phyloP scores from a whole-genome alignment of 78 protist species.

The Dictyostelium brefeldianum region DNA sequence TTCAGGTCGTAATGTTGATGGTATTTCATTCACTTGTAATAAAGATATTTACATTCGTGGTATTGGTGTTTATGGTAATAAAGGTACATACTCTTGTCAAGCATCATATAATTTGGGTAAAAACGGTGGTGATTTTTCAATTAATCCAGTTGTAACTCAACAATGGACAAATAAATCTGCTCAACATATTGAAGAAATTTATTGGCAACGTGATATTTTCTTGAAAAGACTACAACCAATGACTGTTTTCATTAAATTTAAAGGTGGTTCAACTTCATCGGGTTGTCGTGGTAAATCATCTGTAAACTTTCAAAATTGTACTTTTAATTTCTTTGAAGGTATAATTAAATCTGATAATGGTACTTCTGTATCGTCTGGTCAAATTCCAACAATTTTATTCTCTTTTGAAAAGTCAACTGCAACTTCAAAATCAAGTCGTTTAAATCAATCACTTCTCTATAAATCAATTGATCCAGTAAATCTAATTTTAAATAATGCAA shows the following conservation, averaged over 20 bases:
- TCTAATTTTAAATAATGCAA: not conserved
- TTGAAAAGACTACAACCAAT: not conserved
- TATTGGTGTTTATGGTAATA: conserved; percentile 69
- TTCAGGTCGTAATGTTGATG: conserved; percentile 31
- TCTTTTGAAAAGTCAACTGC: not conserved
- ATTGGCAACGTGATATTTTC: not conserved
- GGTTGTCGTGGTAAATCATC: conserved; percentile 37
- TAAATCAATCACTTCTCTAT: not conserved
- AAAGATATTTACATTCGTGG: conserved; percentile 27
- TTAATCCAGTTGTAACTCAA: not conserved
- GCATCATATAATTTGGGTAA: conserved; percentile 3
- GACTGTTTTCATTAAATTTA: conserved; percentile 7
- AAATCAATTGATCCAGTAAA: not conserved
- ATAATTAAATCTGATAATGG: conserved; percentile 31
- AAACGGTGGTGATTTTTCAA: not conserved
- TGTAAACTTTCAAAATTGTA: not conserved
- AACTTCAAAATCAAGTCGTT: not conserved
- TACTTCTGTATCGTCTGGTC: conserved; percentile 29
- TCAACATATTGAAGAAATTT: conserved; percentile 14
- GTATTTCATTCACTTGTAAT: conserved; percentile 14
- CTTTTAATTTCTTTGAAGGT: conserved; percentile 2
- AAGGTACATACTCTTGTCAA: conserved; percentile 10
- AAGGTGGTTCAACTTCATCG: conserved; percentile 19
- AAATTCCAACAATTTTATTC: conserved; percentile 51
- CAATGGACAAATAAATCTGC: not conserved